Conservation (phyloP, 768 basidiomycete species). For the Filobasidium floriforme region DNA sequence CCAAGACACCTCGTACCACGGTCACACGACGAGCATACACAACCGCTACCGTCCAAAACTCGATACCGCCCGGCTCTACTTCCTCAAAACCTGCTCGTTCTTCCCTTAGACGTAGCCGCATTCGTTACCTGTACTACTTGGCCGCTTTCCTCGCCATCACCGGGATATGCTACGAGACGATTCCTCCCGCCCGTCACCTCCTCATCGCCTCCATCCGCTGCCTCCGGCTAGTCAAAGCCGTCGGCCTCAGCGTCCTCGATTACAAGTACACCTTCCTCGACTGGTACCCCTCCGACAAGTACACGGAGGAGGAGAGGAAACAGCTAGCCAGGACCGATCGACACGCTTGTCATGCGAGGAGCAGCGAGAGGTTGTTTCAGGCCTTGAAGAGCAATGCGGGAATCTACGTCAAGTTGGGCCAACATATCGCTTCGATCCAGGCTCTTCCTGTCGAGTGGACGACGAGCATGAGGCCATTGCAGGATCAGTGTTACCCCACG, state of each 20-base stretch:
- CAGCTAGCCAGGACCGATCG: conserved; percentile 65
- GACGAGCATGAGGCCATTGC: conserved; percentile 48
- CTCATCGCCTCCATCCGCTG: conserved; percentile 69
- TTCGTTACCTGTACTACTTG: conserved; percentile 22
- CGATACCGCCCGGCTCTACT: too few species aligned
- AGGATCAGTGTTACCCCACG: conserved; percentile 90
- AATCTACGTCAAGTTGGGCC: conserved; percentile 60
- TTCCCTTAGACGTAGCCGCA: background rate
- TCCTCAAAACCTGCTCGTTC: background rate
- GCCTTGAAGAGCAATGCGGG: conserved; percentile 74
- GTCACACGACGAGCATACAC: too few species aligned
- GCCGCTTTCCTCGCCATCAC: conserved; percentile 34
- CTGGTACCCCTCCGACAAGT: conserved; percentile 28
- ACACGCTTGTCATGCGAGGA: conserved; percentile 72
- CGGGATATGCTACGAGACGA: conserved; percentile 55
- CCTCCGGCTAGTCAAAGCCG: conserved; percentile 64
- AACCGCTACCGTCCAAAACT: too few species aligned
- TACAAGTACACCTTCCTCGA: conserved; percentile 41
- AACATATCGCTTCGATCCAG: conserved; percentile 64
- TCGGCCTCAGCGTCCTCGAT: conserved; percentile 38
- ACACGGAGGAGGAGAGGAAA: conserved; percentile 52
- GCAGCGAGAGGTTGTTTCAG: conserved; percentile 66
- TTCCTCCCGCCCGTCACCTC: conserved; percentile 66
- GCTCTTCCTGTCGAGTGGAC: conserved; percentile 61
- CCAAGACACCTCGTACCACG: too few species aligned